Evolutionary conservation across 768 basidiomycete genomes (phyloP), one percentile per base, ranked within the genome.

Genomic region (Pleurotus tuoliensis): DNA sequence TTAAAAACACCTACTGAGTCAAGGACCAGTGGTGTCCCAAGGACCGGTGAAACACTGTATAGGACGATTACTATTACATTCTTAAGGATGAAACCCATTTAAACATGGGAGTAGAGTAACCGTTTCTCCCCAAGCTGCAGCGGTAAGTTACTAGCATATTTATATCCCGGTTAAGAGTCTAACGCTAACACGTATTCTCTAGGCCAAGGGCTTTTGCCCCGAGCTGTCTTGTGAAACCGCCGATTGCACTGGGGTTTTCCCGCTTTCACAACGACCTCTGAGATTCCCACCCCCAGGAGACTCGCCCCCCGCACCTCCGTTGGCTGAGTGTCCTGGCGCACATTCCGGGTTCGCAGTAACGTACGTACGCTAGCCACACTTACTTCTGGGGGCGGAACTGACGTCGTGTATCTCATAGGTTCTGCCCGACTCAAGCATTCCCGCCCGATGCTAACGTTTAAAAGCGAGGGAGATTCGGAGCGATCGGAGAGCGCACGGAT

Each of bases 71-170:
- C 49, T 74, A 72, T 55, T 73, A 70, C 44, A 63, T 73, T 16
- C 68, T 71, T n/a, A 64, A 60, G 30, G 69, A 71, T 49, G 47
- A 62, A 3, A 58, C 64, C 13, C 58, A 67, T 13, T 66, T 71
- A 58, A 74, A 72, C 20, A 68, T 66, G 8, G 73, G 67, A 3
- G 62, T 74, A 9, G 67, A 3, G 62, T 74, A 9, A 66, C 62
- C 15, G 69, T 74, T 34, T 54, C 56, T 0, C 71, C 71, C 2
- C 55, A 57, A 20, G 56, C 52, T 9, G 47, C 66, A 20, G 50
- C 58, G 6, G 70, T 69, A 55, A 25, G 66, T 56, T 24, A 16
- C 25, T 25, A 4, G 47, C 25, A n/a, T n/a, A 43, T 22, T 27
- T 13, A 53, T 38, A n/a, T 39, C 56, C 0, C 18, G 15, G 38